Conservation (phyloP, 192 early-diverging fungal species). For the Umbelopsis ramanniana region DNA sequence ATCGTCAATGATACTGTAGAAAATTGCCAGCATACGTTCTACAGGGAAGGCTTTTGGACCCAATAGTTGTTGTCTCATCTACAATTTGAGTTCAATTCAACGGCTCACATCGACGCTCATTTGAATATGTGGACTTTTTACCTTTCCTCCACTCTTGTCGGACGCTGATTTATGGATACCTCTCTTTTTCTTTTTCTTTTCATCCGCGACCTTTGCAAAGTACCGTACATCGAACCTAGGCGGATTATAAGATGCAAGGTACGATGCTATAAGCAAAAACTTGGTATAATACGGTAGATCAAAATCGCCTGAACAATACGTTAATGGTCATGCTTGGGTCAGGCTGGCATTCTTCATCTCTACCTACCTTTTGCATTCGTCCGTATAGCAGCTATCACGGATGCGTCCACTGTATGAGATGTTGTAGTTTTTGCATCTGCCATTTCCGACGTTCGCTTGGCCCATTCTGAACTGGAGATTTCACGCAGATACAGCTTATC, state of each 20-base stretch:
- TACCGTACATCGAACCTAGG: constrained; percentile 81
- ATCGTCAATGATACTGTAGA: constrained; percentile 85
- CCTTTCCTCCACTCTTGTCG: constrained; percentile 53
- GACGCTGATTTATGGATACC: constrained; percentile 48
- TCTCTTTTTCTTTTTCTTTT: constrained; percentile 35
- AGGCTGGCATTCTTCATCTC: neutral
- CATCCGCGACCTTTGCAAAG: constrained; percentile 70
- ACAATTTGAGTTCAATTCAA: neutral
- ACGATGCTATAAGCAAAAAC: constrained; percentile 87
- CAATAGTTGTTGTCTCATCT: constrained; percentile 81
- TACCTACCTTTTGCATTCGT: constrained; percentile 40
- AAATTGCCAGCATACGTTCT: constrained; percentile 97
- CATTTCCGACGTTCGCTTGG: constrained; percentile 41
- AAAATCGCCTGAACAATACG: constrained; percentile 45
- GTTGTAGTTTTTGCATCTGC: neutral
- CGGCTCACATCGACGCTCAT: neutral
- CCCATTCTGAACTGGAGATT: constrained; percentile 88
- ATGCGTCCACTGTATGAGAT: neutral
- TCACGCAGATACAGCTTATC: constrained; percentile 91
- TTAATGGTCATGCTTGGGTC: neutral
- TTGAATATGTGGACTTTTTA: neutral
- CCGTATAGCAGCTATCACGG: constrained; percentile 30
- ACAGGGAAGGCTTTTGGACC: constrained; percentile 93
- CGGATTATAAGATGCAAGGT: constrained; percentile 95
- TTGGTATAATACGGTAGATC: constrained; percentile 90